Conservation (phyloP, 176 grass and related monocot species). For the Zoysia japonica region DNA sequence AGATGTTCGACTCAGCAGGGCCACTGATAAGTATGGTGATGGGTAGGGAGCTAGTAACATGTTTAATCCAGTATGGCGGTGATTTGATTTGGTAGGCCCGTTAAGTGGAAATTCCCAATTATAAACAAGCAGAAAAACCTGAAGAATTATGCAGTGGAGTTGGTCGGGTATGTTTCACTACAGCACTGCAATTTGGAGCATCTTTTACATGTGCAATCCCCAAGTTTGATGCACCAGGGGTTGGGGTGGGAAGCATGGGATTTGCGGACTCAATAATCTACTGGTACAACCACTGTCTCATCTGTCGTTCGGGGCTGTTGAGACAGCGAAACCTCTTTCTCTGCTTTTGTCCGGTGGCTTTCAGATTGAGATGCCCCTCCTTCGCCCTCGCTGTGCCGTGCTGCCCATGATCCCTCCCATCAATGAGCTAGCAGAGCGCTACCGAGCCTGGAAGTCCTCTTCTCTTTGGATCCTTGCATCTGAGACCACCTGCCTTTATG, state of each 20-base stretch:
- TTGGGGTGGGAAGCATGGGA: conserved; percentile 6
- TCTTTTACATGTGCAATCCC: conserved; percentile 3
- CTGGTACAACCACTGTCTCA: conserved; percentile 18
- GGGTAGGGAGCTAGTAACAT: background rate
- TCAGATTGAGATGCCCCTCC: conserved; percentile 35
- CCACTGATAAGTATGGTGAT: background rate
- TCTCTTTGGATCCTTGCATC: conserved; percentile 43
- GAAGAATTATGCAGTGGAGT: background rate
- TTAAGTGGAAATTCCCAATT: background rate
- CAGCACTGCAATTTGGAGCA: background rate
- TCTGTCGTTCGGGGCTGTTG: background rate
- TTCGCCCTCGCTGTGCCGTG: conserved; percentile 26
- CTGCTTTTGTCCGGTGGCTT: conserved; percentile 37
- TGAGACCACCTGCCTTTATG: conserved; percentile 55
- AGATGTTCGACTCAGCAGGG: too few species aligned
- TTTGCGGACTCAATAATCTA: conserved; percentile 19
- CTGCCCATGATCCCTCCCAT: conserved; percentile 43
- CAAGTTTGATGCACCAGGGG: conserved; percentile 2
- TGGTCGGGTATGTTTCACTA: background rate
- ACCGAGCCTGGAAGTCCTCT: conserved; percentile 22
- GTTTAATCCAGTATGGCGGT: background rate
- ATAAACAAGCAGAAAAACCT: background rate
- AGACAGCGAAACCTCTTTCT: conserved; percentile 27
- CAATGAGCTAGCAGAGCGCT: conserved; percentile 29
- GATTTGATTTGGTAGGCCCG: background rate